Evolutionary conservation across 768 basidiomycete species (phyloP).

Genomic region (Panaeolus papilionaceus): DNA sequence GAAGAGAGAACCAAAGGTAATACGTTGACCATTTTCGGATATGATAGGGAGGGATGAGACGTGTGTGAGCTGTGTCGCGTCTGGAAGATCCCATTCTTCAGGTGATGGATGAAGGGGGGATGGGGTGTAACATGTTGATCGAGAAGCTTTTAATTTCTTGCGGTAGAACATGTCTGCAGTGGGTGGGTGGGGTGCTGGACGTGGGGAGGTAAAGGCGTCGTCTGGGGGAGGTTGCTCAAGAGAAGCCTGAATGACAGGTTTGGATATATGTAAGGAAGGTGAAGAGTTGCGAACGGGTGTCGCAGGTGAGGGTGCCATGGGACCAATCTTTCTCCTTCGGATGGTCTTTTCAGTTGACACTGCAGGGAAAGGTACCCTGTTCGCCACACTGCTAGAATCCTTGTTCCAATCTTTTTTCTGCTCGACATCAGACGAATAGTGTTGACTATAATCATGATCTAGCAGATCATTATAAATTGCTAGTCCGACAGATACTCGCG

Average conservation of each 20-base stretch:
- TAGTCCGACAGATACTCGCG: slow-evolving; percentile 14
- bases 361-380: slow-evolving; percentile 7
- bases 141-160: slow-evolving; percentile 10
- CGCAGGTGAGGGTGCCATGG: slow-evolving; percentile 10
- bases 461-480: neutral
- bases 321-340: slow-evolving; percentile 12
- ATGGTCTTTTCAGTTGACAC: slow-evolving; percentile 16
- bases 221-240: slow-evolving; percentile 34
- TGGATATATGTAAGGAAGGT: slow-evolving; percentile 30
- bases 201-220: slow-evolving; percentile 30
- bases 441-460: slow-evolving; percentile 1
- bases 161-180: neutral
- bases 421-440: neutral
- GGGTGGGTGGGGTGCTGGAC: slow-evolving; percentile 33
- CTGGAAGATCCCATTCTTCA: slow-evolving; percentile 56
- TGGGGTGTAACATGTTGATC: slow-evolving; percentile 16
- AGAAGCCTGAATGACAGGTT: slow-evolving; percentile 27
- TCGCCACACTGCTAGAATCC: neutral
- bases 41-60: slow-evolving; percentile 71
- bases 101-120: slow-evolving; percentile 20
- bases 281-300: slow-evolving; percentile 16
- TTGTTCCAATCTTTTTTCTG: slow-evolving; percentile 6
- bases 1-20: slow-evolving; percentile 75
- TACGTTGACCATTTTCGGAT: slow-evolving; percentile 67
- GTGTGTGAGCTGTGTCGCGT: slow-evolving; percentile 57